Evolutionary conservation across 2,329 filamentous ascomycete genomes (phyloP), one percentile per base, ranked within the genome.

Genomic region (Nigrospora osmanthi): DNA sequence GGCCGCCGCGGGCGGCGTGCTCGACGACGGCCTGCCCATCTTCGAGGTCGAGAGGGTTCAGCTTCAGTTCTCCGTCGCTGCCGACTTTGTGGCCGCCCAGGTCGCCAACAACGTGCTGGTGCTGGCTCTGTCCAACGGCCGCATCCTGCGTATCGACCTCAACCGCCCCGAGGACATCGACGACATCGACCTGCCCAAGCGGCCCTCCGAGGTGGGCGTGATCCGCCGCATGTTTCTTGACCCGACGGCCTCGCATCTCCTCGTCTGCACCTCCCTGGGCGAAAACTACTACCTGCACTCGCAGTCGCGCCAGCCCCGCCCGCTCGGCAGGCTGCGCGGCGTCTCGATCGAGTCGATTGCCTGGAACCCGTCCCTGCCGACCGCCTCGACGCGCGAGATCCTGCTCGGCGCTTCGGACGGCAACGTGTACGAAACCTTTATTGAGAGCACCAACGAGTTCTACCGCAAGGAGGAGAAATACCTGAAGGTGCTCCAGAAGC

Each of bases 231-330:
- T 98, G 79, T 98, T 98, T 69, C 85, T 98, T 59, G 93, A 98
- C 60, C 91, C 93, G 28, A 95, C 91, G 11, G 93, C 93, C 28
- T 96, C 89, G 6, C 93, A 98, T 68, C 74, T 98, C 28, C 80
- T 98, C 52, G 82, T 98, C 54, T 89, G 86, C 61, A 98, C 93
- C 3, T 85, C 89, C 6, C 79, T 89, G 35, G 89, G 89, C 61
- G 93, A 98, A 66, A 97, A 95, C 68, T 98, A 90, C 71, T 98
- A 98, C 66, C 85, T 98, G 11, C 93, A 98, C 64, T 91, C 89
- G 11, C 91, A 97, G 62, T 93, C 90, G 32, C 85, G 89, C 54
- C 85, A 90, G 52, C 89, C 91, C 3, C 88, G 93, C 51, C 78
- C 84, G 9, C 73, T 98, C 33, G 82, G 85, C 13, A 80, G 89